These are phyloP conservation scores for Inga leiocalycina DNA, from an alignment of 306 rosid genomes.

Conservation along the genomic window DNA sequence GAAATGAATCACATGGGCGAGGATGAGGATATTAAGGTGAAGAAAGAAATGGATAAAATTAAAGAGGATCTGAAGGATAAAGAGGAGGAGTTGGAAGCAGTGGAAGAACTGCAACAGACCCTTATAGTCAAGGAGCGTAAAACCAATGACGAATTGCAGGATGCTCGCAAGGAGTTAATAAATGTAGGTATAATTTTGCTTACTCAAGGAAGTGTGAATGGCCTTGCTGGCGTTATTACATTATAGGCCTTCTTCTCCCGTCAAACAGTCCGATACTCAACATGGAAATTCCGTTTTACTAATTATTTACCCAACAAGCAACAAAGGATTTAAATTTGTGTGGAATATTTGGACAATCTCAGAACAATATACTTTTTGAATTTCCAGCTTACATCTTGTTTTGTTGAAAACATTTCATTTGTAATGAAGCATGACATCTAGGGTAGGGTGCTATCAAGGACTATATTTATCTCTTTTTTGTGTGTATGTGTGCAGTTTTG, in stretches of 20 bases:
- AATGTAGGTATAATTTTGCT: constrained; percentile 40
- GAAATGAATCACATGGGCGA: constrained; percentile 74
- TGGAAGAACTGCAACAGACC: constrained; percentile 49
- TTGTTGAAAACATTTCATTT: not conserved
- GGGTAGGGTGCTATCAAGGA: not conserved
- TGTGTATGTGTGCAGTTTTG: not conserved
- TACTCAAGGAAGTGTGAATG: not conserved
- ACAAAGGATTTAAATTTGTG: not conserved
- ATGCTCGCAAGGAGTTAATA: constrained; percentile 76
- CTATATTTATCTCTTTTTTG: not conserved
- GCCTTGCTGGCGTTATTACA: not conserved
- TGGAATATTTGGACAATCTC: not conserved
- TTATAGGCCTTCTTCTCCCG: not conserved
- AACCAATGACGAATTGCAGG: constrained; percentile 80
- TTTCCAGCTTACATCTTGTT: not conserved
- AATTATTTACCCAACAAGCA: not conserved
- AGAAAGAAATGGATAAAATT: constrained; percentile 56
- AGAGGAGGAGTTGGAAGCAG: constrained; percentile 54
- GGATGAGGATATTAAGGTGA: constrained; percentile 54
- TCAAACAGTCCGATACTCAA: not conserved
- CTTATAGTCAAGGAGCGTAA: constrained; percentile 64
- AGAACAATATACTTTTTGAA: not conserved
- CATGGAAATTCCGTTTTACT: not conserved
- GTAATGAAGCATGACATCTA: not conserved
- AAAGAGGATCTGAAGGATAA: constrained; percentile 53